Evolutionary conservation across 2,329 filamentous ascomycete genomes (phyloP), one percentile per base, ranked within the genome.

Genomic region (Aspergillus tamarii): DNA sequence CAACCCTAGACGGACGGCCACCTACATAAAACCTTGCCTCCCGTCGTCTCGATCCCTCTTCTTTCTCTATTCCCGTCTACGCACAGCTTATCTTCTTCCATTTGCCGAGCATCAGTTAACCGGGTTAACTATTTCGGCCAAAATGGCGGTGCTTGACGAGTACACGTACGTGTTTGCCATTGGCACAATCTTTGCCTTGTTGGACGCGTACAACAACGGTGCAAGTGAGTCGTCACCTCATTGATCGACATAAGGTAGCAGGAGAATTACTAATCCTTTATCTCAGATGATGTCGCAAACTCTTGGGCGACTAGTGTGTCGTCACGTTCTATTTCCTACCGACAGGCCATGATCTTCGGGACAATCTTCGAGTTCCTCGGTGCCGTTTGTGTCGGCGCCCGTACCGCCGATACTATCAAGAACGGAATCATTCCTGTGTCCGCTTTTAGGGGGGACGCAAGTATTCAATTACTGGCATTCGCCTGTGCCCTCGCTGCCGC

Each of bases 221-320:
- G 90, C 90, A 72, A 92, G 89, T 91, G 81, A 80, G 88, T 86
- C 32, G 2, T 9, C 23, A 21, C 34, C 26, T 16, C 23, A 19
- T 30, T 14, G 8, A 23, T 30, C 2, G 10, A 21, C 9, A 26
- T 26, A n/a, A n/a, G 10, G 23, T 19, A 34, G n/a, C 0, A 8
- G 50, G 21, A 1, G 2, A 1, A 30, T 45, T 10, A 26, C 54
- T 64, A 16, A 53, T 45, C 54, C 12, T 21, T 1, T 16, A 8
- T 1, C 23, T 5, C 7, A 76, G 74, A 93, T 78, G 91, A 94
- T 90, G 91, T 94, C 62, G 91, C 91, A 74, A 94, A 94, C 80
- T 83, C 91, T 57, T 94, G 90, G 89, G 91, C 91, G 9, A 94
- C 91, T 70, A 90, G 87, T 72, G 91, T 94, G 64, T 93, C 91